Conservation (phyloP, 495 filamentous ascomycete species). For the Sabuloglossum arenarium region DNA sequence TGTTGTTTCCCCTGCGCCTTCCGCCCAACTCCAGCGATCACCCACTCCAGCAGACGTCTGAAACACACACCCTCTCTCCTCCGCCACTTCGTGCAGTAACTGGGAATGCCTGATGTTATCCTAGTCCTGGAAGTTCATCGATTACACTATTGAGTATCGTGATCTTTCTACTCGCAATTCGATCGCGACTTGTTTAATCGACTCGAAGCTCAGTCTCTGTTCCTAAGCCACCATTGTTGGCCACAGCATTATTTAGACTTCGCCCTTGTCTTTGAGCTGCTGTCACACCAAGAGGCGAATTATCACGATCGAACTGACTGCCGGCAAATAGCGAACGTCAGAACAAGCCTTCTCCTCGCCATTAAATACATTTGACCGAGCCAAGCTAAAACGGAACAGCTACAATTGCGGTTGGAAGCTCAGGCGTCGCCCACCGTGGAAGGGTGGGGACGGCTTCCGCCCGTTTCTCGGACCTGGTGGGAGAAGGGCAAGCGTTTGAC, state of each 20-base stretch:
- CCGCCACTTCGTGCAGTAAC: too few relatives aligned
- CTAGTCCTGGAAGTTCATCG: background rate
- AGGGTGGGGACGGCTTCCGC: conserved; percentile 1
- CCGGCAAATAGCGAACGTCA: background rate
- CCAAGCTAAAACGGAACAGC: background rate
- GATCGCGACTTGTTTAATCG: background rate
- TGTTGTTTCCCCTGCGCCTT: background rate
- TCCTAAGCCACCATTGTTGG: background rate
- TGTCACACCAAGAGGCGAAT: background rate
- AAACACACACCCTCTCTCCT: background rate
- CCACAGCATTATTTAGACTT: too few relatives aligned
- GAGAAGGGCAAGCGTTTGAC: background rate
- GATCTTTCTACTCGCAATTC: background rate
- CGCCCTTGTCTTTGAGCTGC: background rate
- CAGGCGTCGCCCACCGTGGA: background rate
- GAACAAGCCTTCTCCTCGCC: background rate
- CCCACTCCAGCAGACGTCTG: background rate
- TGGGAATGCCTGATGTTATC: background rate
- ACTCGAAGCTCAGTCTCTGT: background rate
- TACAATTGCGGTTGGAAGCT: background rate
- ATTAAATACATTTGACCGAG: background rate
- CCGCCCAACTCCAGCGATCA: background rate
- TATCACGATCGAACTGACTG: background rate
- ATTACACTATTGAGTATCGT: background rate
- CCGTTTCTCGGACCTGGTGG: background rate